Evolutionary conservation across 2,329 filamentous ascomycete species (phyloP).

Genomic region (Stemphylium lycopersici): DNA sequence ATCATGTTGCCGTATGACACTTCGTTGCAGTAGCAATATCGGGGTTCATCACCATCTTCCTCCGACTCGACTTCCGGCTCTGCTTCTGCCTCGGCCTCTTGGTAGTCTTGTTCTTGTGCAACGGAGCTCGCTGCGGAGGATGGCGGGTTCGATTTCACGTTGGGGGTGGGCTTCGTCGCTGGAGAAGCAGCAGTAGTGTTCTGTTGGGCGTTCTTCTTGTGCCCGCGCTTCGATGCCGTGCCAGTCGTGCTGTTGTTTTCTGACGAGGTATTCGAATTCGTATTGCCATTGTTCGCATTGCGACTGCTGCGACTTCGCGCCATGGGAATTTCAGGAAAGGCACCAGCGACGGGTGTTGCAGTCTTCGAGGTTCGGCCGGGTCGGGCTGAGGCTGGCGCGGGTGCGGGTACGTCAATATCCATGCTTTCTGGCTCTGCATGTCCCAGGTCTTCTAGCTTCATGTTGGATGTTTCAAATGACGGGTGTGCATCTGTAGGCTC

Average conservation of each 20-base stretch:
- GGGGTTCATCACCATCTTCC: constrained; percentile 57
- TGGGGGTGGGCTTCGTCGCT: constrained; percentile 30
- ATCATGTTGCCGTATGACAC: constrained; percentile 72
- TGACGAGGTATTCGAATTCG: constrained; percentile 47
- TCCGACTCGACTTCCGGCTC: constrained; percentile 45
- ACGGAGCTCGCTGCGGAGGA: constrained; percentile 43
- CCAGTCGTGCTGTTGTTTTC: constrained; percentile 48
- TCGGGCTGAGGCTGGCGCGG: constrained; percentile 40
- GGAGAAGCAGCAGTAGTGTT: constrained; percentile 36
- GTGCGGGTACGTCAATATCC: constrained; percentile 40
- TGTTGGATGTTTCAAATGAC: constrained; percentile 56
- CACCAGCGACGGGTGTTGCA: constrained; percentile 54
- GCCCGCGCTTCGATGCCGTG: constrained; percentile 43
- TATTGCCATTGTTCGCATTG: constrained; percentile 46
- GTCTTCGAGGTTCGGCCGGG: constrained; percentile 55
- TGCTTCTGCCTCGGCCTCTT: constrained; percentile 35
- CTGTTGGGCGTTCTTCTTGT: constrained; percentile 42
- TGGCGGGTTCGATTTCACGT: constrained; percentile 38
- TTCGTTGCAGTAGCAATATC: constrained; percentile 70
- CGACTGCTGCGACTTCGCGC: constrained; percentile 52
- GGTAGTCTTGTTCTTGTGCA: constrained; percentile 42
- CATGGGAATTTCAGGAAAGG: constrained; percentile 52
- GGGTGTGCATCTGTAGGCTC: constrained; percentile 32
- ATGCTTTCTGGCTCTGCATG: constrained; percentile 51
- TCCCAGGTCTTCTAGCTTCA: constrained; percentile 60